Evolutionary conservation across 441 rosid species (phyloP), one percentile per base, ranked within the genome.

Genomic region (Dalechampia spathulata): DNA sequence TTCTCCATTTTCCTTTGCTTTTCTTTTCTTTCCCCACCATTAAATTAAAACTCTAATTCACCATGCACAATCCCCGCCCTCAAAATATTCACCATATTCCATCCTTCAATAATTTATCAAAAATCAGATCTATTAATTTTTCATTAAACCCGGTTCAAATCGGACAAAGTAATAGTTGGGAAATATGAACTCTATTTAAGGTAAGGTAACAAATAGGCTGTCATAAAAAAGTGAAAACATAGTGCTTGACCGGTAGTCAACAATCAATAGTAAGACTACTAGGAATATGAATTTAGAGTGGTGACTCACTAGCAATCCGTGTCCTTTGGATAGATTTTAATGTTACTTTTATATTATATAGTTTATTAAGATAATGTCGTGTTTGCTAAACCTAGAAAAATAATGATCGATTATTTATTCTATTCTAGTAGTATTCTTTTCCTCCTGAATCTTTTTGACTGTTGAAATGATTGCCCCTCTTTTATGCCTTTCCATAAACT

Each of bases 391-490:
- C 25, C 20, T 39, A n/a, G 0, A 23, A 10, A 42, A 25, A 14
- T 4, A 17, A 61, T 16, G 19, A 37, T 27, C 19, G 12, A 72
- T 15, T 21, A 59, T 28, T 69, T 51, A 69, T 66, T 56, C 41
- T 41, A 54, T 67, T 44, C 41, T 70, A 14, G 38, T 56, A 28
- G 26, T 55, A 4, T 30, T n/a, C n/a, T 46, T 25, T 26, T 67
- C 34, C 37, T 30, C 57, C 42, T 51, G 19, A 41, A 19, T 48
- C 67, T 57, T 65, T 71, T 75, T 65, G 58, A 75, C 70, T 46
- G 21, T 14, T 34, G 58, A 52, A 62, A 62, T 68, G 58, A 65
- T 57, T 65, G 65, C 48, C 60, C 64, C 57, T 40, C 73, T 57
- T 61, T 60, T 56, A 49, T 48, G 37, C 64, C 52, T 50, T 23